Conservation (phyloP, 2,329 filamentous ascomycete species). For the Cytospora chrysosperma region DNA sequence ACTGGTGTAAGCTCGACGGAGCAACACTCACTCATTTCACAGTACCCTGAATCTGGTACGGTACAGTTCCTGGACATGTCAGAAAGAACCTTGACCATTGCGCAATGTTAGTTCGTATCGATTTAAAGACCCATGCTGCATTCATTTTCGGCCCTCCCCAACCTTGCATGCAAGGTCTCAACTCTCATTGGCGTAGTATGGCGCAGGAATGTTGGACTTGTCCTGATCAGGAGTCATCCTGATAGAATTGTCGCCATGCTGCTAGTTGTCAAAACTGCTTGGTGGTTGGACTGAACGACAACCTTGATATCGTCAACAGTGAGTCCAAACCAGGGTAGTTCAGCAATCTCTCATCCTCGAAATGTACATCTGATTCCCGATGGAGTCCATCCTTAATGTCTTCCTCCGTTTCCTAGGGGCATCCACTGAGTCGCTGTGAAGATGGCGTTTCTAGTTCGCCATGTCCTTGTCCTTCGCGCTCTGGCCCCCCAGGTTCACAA, state of each 20-base stretch:
- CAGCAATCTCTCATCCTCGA: neutral
- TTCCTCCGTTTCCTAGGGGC: neutral
- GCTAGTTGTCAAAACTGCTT: neutral
- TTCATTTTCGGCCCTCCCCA: neutral
- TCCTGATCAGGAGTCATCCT: too few relatives aligned
- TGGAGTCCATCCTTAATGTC: neutral
- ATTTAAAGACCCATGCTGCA: neutral
- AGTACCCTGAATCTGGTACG: neutral
- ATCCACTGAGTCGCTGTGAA: too few relatives aligned
- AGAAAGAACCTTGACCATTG: neutral
- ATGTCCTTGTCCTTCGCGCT: neutral
- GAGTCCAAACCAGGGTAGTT: too few relatives aligned
- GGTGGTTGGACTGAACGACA: too few relatives aligned
- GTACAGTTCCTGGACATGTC: neutral
- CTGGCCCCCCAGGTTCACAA: conserved; percentile 28
- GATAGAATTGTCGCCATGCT: too few relatives aligned
- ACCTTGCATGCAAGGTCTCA: neutral
- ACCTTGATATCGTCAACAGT: too few relatives aligned
- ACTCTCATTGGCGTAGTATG: neutral
- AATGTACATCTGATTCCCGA: neutral
- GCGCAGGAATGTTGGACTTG: too few relatives aligned
- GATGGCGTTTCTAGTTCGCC: neutral
- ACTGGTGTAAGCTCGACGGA: neutral
- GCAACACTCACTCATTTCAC: neutral
- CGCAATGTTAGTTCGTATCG: neutral